Percentiles rank a stretch among this genome's conserved stretches.
Conservation (phyloP, 345 rosid species). For the Brassica incana region DNA sequence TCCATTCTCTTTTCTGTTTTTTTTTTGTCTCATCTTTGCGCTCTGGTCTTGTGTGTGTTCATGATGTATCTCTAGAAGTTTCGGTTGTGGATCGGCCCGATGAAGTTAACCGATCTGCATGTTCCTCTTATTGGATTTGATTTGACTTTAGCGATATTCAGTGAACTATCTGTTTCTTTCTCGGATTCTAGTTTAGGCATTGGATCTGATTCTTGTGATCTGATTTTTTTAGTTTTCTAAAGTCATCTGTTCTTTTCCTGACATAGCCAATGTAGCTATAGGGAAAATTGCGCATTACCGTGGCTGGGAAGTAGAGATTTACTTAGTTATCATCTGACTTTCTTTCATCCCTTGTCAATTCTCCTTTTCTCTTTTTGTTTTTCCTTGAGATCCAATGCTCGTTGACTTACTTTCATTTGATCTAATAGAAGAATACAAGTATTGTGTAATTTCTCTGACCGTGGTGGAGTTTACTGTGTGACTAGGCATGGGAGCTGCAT, state of each 20-base stretch:
- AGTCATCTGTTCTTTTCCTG: not conserved
- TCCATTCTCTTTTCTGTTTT: not conserved
- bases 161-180: not conserved
- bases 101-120: constrained; percentile 22
- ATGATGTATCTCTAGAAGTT: not conserved
- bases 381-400: not conserved
- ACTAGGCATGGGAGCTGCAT: too few relatives aligned
- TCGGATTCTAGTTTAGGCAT: not conserved
- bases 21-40: not conserved
- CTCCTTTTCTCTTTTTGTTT: too few relatives aligned
- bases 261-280: not conserved
- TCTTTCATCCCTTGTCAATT: not conserved
- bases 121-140: not conserved
- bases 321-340: too few relatives aligned
- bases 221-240: not conserved
- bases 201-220: constrained; percentile 3
- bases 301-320: not conserved
- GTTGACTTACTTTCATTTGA: not conserved
- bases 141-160: not conserved
- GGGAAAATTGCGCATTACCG: too few relatives aligned
- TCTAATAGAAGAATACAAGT: not conserved
- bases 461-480: not conserved
- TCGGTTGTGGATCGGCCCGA: not conserved
- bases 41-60: not conserved
- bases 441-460: constrained; percentile 5